Evolutionary conservation across 2,329 filamentous ascomycete genomes (phyloP), one percentile per base, ranked within the genome.

Genomic region (Falciphora oryzae): DNA sequence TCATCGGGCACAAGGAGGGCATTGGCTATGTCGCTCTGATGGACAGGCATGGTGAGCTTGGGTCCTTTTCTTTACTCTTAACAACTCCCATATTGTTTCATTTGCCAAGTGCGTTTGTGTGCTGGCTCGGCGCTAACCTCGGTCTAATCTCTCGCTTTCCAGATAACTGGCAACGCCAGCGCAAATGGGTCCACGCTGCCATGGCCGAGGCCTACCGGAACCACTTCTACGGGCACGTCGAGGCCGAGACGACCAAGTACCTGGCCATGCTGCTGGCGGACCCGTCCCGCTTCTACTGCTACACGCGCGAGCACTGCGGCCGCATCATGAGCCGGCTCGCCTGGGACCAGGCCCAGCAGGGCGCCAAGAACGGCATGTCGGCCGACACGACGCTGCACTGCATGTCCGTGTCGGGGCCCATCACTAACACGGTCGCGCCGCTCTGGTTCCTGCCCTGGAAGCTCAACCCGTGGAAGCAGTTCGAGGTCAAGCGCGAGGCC

Each of bases 131-230:
- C 5, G 29, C 68, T 66, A 44, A 61, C 32, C 44, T 66, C 44
- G 18, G 64, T 57, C 31, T 18, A 62, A 63, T 65, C 13, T 62
- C 29, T 56, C 61, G 2, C n/a, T 32, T 32, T 32, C 1, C 64
- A 81, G 80, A 82, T 31, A 78, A 71, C 57, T 83, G 81, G 81
- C 79, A 76, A 50, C 73, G 72, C 7, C 81, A 83, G 67, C 76
- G 81, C 28, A 83, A 81, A 72, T 83, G 80, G 81, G 76, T 80
- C 16, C 81, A 83, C 66, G 78, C 81, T 11, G 80, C 81, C 68
- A 75, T 76, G 75, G 72, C 71, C 29, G 74, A 75, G 64, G 72
- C 75, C 3, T 72, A 76, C 68, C 71, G 68, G 66, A 70, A 75
- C 66, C 73, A 74, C 67, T 83, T 82, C 68, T 81, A 80, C 68